Evolutionary conservation across 2,329 filamentous ascomycete genomes (phyloP), one percentile per base, ranked within the genome.

Genomic region (Neurospora crassa): DNA sequence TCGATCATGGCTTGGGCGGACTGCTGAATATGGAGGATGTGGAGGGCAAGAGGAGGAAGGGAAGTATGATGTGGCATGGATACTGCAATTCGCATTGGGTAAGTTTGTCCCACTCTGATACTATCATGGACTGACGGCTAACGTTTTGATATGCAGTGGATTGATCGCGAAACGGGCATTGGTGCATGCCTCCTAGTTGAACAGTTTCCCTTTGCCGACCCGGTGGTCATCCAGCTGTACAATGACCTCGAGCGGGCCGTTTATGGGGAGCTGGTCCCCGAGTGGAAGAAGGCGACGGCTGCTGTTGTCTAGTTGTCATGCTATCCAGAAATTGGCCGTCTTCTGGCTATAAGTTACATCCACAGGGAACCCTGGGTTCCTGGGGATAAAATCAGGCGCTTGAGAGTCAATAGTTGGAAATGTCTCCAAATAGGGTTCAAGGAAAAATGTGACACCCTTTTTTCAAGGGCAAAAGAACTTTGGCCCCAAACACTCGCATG

Each of bases 21-120:
- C 74, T 82, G 40, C 74, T 84, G 67, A 83, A 82, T 69, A 70
- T 80, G 72, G 78, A 78, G 37, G 80, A 84, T 70, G 76, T 81
- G 8, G 78, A 79, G 0, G 81, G 80, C 0, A 83, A 82, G 78
- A 77, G 83, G 45, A 78, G 75, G 67, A 81, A 79, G 73, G 82
- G 82, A 0, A 84, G 82, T 42, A 71, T 85, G 70, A 82, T 79
- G 76, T 85, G 83, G 83, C 77, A 77, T n/a, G 83, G 83, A 42
- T 79, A 81, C 72, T 76, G 75, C 29, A 84, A 84, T 71, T 78
- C 79, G 20, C 79, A 79, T 70, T 85, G 83, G 83, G 81, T 82
- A 73, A 78, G 81, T 79, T 20, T 43, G 20, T 41, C 24, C 14
- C 37, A 5, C 11, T 59, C n/a, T 68, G 14, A 3, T 8, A 8